These are phyloP conservation scores for Dothiorella sarmentorum DNA, from an alignment of 2,329 filamentous ascomycete genomes.

Conservation along the genomic window DNA sequence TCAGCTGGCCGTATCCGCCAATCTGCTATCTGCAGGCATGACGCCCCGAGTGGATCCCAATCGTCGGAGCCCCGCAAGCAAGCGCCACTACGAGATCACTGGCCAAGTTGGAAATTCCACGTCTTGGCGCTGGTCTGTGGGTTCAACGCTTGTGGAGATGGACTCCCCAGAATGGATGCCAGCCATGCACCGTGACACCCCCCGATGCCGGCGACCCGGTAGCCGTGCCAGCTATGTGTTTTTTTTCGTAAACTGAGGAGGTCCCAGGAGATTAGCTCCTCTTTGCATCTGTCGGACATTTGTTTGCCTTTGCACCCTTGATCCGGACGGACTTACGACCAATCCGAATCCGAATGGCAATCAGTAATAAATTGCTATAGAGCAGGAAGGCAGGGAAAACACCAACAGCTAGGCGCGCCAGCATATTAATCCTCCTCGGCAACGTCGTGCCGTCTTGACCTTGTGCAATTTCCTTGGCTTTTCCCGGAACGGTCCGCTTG, in stretches of 20 bases:
- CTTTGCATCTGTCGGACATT: not conserved
- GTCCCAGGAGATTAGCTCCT: not conserved
- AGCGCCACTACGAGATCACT: conserved; percentile 4
- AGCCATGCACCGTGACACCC: not conserved
- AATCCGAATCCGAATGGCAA: too few relatives aligned
- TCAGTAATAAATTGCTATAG: too few relatives aligned
- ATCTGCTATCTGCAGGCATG: not conserved
- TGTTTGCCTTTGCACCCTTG: not conserved
- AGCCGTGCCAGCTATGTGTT: not conserved
- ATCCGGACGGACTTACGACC: not conserved
- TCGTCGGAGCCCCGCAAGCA: not conserved
- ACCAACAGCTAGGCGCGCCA: not conserved
- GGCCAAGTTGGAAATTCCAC: not conserved
- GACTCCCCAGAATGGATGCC: not conserved
- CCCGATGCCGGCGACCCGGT: not conserved
- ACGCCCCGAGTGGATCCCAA: conserved; percentile 1
- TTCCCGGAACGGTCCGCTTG: not conserved
- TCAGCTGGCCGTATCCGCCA: conserved; percentile 6
- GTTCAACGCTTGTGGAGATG: not conserved
- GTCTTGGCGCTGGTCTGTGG: not conserved
- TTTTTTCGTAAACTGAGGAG: not conserved
- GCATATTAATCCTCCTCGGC: not conserved
- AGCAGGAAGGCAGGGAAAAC: not conserved
- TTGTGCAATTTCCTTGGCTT: not conserved
- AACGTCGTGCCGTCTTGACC: conserved; percentile 3